Conservation (phyloP, 768 basidiomycete genomes). For the Macrolepiota dolichaula region DNA sequence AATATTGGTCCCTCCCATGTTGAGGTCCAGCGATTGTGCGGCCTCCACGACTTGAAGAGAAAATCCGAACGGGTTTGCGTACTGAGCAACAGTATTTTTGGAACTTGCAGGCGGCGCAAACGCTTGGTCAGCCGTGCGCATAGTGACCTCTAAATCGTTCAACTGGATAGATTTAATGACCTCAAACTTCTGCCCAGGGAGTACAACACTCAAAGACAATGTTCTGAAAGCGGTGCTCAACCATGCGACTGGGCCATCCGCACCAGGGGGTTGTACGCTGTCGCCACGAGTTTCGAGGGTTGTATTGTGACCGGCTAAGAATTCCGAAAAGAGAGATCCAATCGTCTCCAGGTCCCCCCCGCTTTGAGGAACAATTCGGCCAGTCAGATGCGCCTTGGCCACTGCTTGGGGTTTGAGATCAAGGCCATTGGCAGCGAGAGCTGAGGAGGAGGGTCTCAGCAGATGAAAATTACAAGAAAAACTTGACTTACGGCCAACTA, state of each 20-base stretch:
- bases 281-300: slow-evolving; percentile 57
- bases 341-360: slow-evolving; percentile 50
- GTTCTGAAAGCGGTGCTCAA: slow-evolving; percentile 70
- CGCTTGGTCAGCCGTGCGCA: slow-evolving; percentile 48
- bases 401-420: slow-evolving; percentile 45
- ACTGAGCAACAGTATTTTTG: slow-evolving; percentile 48
- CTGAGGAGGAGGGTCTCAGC: slow-evolving; percentile 29
- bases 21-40: slow-evolving; percentile 51
- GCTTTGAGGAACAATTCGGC: slow-evolving; percentile 60
- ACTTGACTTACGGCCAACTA: slow-evolving; percentile 55
- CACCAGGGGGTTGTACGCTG: slow-evolving; percentile 56
- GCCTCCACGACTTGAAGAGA: slow-evolving; percentile 60
- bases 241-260: slow-evolving; percentile 53
- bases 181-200: slow-evolving; percentile 61
- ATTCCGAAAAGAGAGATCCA: slow-evolving; percentile 64
- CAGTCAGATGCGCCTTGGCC: slow-evolving; percentile 52
- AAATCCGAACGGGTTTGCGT: slow-evolving; percentile 78
- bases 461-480: neutral
- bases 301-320: slow-evolving; percentile 59
- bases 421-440: slow-evolving; percentile 47
- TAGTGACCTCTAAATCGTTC: slow-evolving; percentile 50
- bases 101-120: slow-evolving; percentile 63
- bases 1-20: slow-evolving; percentile 41
- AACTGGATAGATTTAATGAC: slow-evolving; percentile 64
- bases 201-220: slow-evolving; percentile 53